Conservation (phyloP, 345 rosid genomes). For the Populus alba region DNA sequence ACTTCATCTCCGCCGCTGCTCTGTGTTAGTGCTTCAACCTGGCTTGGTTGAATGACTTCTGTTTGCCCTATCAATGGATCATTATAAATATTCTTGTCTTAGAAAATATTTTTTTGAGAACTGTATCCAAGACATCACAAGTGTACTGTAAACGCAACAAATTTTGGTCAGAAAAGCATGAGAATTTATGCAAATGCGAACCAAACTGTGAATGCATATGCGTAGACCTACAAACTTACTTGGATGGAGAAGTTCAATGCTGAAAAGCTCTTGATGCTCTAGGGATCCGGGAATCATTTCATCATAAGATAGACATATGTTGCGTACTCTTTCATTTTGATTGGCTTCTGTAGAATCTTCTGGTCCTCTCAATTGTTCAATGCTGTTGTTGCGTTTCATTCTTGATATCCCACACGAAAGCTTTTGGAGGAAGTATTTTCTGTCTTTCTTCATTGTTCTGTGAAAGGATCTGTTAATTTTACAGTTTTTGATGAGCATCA, state of each 20-base stretch:
- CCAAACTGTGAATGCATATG: too few relatives aligned
- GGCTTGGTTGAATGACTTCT: conserved; percentile 5
- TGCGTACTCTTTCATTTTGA: background rate
- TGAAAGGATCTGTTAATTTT: background rate
- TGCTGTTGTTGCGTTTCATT: conserved; percentile 29
- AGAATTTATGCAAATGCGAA: too few relatives aligned
- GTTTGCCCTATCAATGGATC: conserved; percentile 4
- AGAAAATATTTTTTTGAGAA: too few relatives aligned
- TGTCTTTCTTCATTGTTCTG: conserved; percentile 43
- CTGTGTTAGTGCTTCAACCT: conserved; percentile 3
- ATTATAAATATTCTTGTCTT: too few relatives aligned
- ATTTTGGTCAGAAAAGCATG: too few relatives aligned
- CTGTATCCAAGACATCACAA: too few relatives aligned
- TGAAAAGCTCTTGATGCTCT: conserved; percentile 34
- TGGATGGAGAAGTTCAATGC: conserved; percentile 28
- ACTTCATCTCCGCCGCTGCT: conserved; percentile 2
- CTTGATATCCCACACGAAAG: conserved; percentile 43
- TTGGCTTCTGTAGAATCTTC: background rate
- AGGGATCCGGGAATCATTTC: conserved; percentile 29
- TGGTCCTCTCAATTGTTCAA: conserved; percentile 37
- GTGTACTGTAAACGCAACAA: too few relatives aligned
- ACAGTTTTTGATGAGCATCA: background rate
- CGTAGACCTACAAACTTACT: conserved; percentile 2
- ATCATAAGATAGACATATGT: conserved; percentile 11
- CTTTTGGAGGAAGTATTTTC: conserved; percentile 32